A percentile compares a stretch with the other conserved stretches of the same genome.
Conservation (phyloP, 257 asterid species). For the Nicotiana paniculata region DNA sequence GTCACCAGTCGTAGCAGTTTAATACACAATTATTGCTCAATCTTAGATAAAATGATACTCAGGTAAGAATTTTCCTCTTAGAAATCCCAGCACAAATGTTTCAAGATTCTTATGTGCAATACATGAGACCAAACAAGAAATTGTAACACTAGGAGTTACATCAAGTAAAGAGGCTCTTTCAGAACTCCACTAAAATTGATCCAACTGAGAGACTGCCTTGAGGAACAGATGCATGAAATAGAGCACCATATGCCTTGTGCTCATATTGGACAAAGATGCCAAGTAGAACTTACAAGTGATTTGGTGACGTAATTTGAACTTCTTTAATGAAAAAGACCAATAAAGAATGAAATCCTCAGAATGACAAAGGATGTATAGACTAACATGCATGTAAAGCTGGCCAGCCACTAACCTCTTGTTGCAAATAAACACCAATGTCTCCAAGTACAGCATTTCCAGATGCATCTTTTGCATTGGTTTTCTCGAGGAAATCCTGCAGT, state of each 20-base stretch:
- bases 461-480: conserved; percentile 84
- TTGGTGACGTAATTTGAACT: background rate
- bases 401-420: conserved; percentile 63
- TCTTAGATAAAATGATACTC: background rate
- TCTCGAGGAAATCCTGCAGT: conserved; percentile 63
- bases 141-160: background rate
- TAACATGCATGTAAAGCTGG: background rate
- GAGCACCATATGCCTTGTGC: background rate
- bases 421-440: conserved; percentile 79
- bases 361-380: background rate
- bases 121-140: background rate
- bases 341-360: background rate
- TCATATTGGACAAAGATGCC: background rate
- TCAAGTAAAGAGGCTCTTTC: background rate
- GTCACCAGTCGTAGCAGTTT: background rate
- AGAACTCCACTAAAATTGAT: background rate
- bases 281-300: background rate
- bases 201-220: background rate
- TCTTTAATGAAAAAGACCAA: background rate
- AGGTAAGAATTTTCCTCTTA: background rate
- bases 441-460: conserved; percentile 78
- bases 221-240: background rate
- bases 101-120: background rate
- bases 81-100: background rate
- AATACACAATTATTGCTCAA: background rate